Evolutionary conservation across 805 yeast species (phyloP), one percentile per base, ranked within the genome.

Genomic region (Starmerella bombicola): DNA sequence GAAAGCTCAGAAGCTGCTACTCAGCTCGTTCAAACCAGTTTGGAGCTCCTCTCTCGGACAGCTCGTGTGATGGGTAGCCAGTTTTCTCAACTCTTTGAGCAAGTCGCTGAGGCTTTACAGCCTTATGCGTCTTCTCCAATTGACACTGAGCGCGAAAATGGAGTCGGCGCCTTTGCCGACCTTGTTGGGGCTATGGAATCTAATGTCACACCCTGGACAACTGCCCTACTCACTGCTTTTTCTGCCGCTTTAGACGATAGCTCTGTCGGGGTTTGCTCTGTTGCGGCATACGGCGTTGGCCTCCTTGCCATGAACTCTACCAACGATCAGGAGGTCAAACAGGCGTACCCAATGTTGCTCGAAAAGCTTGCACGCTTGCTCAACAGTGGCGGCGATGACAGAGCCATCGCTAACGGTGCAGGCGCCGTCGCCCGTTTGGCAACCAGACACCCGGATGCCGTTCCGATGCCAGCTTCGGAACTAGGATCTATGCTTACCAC

Each of bases 361-460:
- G 68, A 68, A 54, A 69, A 76, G 33, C 62, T 80, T 50, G 78
- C 79, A 45, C 78, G 78, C 58, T 66, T 85, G 53, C 68, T 91
- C 57, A 74, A 73, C 62, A 83, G 81, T 60, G 76, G 73, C 61
- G 79, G 75, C 45, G 73, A 82, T 53, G 78, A 78, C 64, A 73
- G 94, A 66, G 76, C 93, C 5, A 75, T 74, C 52, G 95, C 97
- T 45, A 91, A 91, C 61, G 95, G 95, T 4, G 80, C 91, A 61
- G 98, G 98, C 33, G 91, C 97, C 71, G 94, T 86, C 43, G 86
- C 95, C 15, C 76, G 98, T 64, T 70, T 91, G 81, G 73, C 81
- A 12, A 66, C 82, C 60, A 78, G 79, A 58, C 72, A 80, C 59
- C 76, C 74, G 54, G 64, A 63, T 29, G 48, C 52, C 15, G 71